A percentile compares a stretch with the other conserved stretches of the same genome.
Conservation (phyloP, 139 green algal species). For the Chlorella vulgaris region DNA sequence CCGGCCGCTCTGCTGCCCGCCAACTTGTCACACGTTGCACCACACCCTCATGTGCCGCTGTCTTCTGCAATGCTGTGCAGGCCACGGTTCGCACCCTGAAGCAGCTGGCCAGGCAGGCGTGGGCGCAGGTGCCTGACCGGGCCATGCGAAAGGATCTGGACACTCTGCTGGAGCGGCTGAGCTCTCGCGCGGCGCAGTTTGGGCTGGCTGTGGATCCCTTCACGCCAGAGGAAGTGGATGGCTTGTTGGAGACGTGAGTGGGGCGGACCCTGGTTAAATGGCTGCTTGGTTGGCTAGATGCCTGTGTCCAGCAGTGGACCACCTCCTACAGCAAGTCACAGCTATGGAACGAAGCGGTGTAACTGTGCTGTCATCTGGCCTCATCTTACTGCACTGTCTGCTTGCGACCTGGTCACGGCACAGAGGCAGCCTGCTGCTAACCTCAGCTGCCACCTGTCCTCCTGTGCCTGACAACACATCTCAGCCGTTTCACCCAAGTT, state of each 20-base stretch:
- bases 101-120: conserved; percentile 8
- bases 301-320: too few species aligned
- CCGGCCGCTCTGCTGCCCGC: too few species aligned
- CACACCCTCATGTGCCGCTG: background rate
- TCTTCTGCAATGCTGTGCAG: background rate
- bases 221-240: conserved; percentile 6
- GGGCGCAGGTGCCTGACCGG: background rate
- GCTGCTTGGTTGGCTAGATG: background rate
- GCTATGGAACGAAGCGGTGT: too few species aligned
- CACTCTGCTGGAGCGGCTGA: conserved; percentile 14
- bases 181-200: background rate
- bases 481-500: too few species aligned
- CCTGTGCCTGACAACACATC: too few species aligned
- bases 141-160: conserved; percentile 24
- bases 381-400: too few species aligned
- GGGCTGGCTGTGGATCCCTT: background rate
- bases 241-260: conserved; percentile 21
- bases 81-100: conserved; percentile 3
- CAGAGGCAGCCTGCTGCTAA: too few species aligned
- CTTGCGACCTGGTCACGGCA: too few species aligned
- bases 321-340: too few species aligned
- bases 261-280: background rate
- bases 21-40: too few species aligned
- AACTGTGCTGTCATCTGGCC: too few species aligned
- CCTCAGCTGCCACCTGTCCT: too few species aligned